phyloP scores from a whole-genome alignment of 495 filamentous ascomycete species.

The Podospora conica region DNA sequence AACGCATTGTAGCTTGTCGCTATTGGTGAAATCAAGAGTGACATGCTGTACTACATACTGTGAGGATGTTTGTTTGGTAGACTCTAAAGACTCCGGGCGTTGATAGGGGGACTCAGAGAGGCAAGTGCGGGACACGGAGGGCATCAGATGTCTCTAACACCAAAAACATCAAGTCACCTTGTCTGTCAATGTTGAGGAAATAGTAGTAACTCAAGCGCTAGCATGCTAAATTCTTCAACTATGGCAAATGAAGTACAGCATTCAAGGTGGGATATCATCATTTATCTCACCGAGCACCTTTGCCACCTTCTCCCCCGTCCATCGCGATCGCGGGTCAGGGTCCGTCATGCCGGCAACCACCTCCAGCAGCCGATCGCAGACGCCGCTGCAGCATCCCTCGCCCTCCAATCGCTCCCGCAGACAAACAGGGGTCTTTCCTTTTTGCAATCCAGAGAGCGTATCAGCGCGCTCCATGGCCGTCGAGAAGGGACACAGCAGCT shows the following conservation, averaged over 20 bases:
- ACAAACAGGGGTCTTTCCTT: not conserved
- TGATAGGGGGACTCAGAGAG: not conserved
- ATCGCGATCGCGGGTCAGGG: not conserved
- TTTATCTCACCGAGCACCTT: not conserved
- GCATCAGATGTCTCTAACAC: too few species aligned
- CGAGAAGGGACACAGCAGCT: constrained; percentile 3
- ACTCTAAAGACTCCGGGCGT: not conserved
- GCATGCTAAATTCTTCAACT: too few species aligned
- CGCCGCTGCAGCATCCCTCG: not conserved
- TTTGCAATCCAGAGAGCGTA: not conserved
- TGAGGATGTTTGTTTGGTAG: not conserved
- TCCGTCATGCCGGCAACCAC: constrained; percentile 1
- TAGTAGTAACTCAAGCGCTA: too few species aligned
- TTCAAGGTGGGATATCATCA: not conserved
- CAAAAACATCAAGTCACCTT: too few species aligned
- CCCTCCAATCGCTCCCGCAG: not conserved
- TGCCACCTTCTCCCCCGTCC: constrained; percentile 1
- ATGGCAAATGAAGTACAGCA: too few species aligned
- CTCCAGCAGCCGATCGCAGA: not conserved
- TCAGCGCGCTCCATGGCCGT: constrained; percentile 5
- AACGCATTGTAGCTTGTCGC: not conserved
- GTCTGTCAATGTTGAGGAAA: too few species aligned
- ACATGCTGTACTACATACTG: not conserved
- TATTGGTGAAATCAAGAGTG: not conserved
- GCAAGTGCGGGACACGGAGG: not conserved